phyloP scores from a whole-genome alignment of 805 yeast genomes.

The Hanseniaspora nectarophila region DNA sequence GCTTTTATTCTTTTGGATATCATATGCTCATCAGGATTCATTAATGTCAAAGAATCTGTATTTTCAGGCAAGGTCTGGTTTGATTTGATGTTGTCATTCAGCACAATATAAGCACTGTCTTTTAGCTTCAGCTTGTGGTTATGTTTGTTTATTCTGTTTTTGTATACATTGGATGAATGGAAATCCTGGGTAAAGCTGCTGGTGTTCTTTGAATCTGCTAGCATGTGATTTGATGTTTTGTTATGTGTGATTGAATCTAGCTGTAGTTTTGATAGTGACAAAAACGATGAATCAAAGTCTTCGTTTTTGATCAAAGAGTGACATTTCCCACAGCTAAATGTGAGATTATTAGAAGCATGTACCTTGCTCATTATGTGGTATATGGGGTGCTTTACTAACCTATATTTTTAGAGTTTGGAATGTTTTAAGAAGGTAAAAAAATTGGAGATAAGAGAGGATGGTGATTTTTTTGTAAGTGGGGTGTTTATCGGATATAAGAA shows the following conservation, averaged over 20 bases:
- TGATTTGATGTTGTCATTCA: background rate
- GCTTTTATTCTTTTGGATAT: conserved; percentile 39
- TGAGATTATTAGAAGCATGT: background rate
- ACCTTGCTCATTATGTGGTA: too few relatives aligned
- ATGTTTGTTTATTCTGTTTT: background rate
- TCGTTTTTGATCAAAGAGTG: conserved; percentile 1
- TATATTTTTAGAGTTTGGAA: too few relatives aligned
- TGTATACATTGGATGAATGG: background rate
- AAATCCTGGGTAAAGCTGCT: background rate
- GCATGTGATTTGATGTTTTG: background rate
- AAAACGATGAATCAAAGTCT: conserved; percentile 8
- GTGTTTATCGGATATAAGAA: too few relatives aligned
- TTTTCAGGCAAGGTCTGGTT: background rate
- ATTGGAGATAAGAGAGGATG: too few relatives aligned
- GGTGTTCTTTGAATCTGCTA: background rate
- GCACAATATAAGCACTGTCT: background rate
- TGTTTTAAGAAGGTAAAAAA: too few relatives aligned
- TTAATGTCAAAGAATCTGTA: background rate
- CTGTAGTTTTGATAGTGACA: conserved; percentile 13
- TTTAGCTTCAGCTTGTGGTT: background rate
- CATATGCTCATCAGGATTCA: background rate
- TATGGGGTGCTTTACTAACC: too few relatives aligned
- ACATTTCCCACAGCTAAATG: background rate
- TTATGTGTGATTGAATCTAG: conserved; percentile 4
- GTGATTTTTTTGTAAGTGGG: too few relatives aligned